Percentiles rank a stretch among this genome's conserved stretches.
Conservation (phyloP, 2,329 filamentous ascomycete species). For the Niveomyces coronatus region DNA sequence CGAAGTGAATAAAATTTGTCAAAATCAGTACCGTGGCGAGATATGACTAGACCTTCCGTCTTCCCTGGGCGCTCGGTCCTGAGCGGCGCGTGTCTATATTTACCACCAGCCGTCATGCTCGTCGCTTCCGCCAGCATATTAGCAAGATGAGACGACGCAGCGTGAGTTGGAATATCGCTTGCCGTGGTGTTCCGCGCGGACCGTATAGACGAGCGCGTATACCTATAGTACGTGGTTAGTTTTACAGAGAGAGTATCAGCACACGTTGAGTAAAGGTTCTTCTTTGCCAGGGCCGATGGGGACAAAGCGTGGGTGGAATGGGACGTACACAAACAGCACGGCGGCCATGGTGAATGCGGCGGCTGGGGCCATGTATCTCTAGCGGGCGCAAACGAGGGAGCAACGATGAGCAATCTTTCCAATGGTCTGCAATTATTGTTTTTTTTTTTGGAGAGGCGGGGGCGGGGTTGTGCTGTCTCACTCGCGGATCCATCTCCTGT, state of each 20-base stretch:
- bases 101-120: too few species aligned
- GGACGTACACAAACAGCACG: conserved; percentile 35
- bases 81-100: too few species aligned
- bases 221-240: too few species aligned
- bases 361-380: conserved; percentile 38
- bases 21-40: too few species aligned
- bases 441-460: too few species aligned
- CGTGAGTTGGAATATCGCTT: conserved; percentile 10
- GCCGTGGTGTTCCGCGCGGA: conserved; percentile 26
- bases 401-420: too few species aligned
- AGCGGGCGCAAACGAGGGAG: not conserved
- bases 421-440: too few species aligned
- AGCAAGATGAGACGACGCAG: too few species aligned
- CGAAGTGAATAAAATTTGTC: too few species aligned
- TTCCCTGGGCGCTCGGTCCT: too few species aligned
- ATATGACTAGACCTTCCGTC: not conserved
- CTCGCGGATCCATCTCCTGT: not conserved
- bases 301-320: too few species aligned
- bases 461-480: not conserved
- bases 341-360: conserved; percentile 45
- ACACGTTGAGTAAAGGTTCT: not conserved
- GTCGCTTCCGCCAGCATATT: too few species aligned
- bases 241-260: not conserved
- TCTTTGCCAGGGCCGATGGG: conserved; percentile 13
- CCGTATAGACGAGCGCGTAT: conserved; percentile 31